Evolutionary conservation across 1,284 basidiomycete genomes (phyloP).

Genomic region (Ustilago tritici): DNA sequence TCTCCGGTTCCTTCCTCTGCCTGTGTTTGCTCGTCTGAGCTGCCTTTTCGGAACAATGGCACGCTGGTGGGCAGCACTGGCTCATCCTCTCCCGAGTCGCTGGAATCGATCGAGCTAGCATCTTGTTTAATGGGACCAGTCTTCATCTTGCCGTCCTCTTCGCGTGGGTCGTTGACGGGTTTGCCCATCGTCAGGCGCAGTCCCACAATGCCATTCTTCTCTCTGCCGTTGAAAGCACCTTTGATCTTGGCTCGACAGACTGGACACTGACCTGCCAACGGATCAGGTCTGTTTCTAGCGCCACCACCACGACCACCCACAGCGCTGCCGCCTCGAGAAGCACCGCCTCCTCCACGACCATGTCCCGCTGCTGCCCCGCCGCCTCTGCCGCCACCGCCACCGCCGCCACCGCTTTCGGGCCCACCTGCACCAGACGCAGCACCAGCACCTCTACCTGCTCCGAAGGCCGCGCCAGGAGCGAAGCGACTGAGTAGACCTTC

Average conservation of each 20-base stretch:
- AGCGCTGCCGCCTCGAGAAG: slow-evolving; percentile 10
- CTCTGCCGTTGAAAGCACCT: slow-evolving; percentile 56
- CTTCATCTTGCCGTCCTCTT: slow-evolving; percentile 39
- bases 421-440: neutral
- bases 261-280: slow-evolving; percentile 58
- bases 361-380: slow-evolving; percentile 21
- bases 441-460: slow-evolving; percentile 8
- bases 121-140: neutral
- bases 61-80: slow-evolving; percentile 16
- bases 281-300: slow-evolving; percentile 37
- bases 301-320: slow-evolving; percentile 13
- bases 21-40: neutral
- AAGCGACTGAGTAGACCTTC: slow-evolving; percentile 42
- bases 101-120: slow-evolving; percentile 1
- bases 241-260: slow-evolving; percentile 60
- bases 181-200: slow-evolving; percentile 56
- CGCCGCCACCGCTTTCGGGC: neutral
- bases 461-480: slow-evolving; percentile 19
- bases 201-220: slow-evolving; percentile 47
- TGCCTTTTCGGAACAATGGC: no score
- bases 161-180: slow-evolving; percentile 47
- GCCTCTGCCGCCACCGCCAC: slow-evolving; percentile 4
- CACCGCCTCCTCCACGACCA: slow-evolving; percentile 17
- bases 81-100: slow-evolving; percentile 24
- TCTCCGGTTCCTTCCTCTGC: neutral